Evolutionary conservation across 352 stramenopile genomes (phyloP), one percentile per base, ranked within the genome.

Genomic region (Globisporangium orthogonon): DNA sequence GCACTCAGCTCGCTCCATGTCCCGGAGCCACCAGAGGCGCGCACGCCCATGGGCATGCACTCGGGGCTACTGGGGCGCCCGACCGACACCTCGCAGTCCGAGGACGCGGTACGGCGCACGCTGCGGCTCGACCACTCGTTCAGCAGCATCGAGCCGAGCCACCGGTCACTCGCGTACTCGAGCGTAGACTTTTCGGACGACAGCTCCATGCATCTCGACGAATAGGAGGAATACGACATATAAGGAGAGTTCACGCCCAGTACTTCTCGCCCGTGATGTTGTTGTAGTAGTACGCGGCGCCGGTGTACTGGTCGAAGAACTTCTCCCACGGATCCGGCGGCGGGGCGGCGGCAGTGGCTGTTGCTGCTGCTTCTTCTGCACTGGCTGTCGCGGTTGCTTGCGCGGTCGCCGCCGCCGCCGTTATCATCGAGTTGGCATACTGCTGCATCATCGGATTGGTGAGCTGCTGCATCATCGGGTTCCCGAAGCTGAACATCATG

Each of bases 201-300:
- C 49, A 89, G 79, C 50, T 89, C 77, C 1, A 90, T 88, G 74
- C 86, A 81, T 47, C 61, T 89, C 50, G 77, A 89, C 59, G 78
- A 89, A 13, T 51, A 39, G 28, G 45, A 31, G 6, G 45, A 31
- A 50, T 31, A 23, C 18, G 7, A 51, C 46, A 51, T 7, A 17
- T 11, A 23, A 17, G 5, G 29, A 9, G 23, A 14, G 17, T 37
- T 67, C 61, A 88, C 40, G 79, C 86, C 86, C 86, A 96, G 59
- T 88, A 92, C 46, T 79, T 70, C 52, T 96, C 86, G 35, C 84
- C 86, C 28, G 86, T 96, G 61, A 91, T 71, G 67, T 69, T 86
- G 71, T 95, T 95, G 76, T 92, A 95, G 69, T 91, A 96, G 63
- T 94, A 95, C 2, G 83, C 73, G 13, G 83, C 76, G 13, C 86